These are phyloP conservation scores for Gracilariopsis chorda DNA, from an alignment of 23 red algal genomes.

Conservation along the genomic window DNA sequence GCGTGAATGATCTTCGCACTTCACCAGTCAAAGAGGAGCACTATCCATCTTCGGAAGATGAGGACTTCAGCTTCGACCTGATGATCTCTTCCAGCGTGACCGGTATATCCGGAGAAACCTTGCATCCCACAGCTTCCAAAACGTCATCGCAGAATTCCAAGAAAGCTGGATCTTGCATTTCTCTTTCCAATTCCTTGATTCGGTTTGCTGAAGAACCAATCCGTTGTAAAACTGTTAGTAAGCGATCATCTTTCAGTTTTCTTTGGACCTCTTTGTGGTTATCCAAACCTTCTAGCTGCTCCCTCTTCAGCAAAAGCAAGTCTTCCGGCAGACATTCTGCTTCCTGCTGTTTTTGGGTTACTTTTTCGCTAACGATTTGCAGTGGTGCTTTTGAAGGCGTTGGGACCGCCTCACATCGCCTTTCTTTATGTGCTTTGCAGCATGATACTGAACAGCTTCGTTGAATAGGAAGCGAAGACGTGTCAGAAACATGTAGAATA, in stretches of 20 bases:
- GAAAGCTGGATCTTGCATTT: constrained; percentile 62
- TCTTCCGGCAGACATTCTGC: not conserved
- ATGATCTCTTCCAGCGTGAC: constrained; percentile 1
- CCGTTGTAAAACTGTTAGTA: constrained; percentile 6
- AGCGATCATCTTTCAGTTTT: not conserved
- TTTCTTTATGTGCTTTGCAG: constrained; percentile 32
- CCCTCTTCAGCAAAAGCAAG: not conserved
- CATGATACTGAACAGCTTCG: constrained; percentile 54
- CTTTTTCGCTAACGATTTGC: not conserved
- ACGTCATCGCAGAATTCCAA: constrained; percentile 54
- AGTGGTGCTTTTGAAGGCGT: not conserved
- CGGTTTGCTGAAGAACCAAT: constrained; percentile 34
- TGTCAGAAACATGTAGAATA: not conserved
- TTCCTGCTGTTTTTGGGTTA: not conserved
- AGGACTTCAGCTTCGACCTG: not conserved
- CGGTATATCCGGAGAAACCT: not conserved
- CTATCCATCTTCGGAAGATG: not conserved
- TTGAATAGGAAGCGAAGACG: not conserved
- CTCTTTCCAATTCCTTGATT: constrained; percentile 4
- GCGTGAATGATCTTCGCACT: not conserved
- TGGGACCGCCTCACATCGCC: not conserved
- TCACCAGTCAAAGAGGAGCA: not conserved
- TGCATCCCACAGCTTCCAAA: constrained; percentile 17
- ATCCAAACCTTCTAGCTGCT: constrained; percentile 25
- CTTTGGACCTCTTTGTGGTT: constrained; percentile 20